A percentile compares a stretch with the other conserved stretches of the same genome.
Conservation (phyloP, 345 rosid genomes). For the Excoecaria agallocha region DNA sequence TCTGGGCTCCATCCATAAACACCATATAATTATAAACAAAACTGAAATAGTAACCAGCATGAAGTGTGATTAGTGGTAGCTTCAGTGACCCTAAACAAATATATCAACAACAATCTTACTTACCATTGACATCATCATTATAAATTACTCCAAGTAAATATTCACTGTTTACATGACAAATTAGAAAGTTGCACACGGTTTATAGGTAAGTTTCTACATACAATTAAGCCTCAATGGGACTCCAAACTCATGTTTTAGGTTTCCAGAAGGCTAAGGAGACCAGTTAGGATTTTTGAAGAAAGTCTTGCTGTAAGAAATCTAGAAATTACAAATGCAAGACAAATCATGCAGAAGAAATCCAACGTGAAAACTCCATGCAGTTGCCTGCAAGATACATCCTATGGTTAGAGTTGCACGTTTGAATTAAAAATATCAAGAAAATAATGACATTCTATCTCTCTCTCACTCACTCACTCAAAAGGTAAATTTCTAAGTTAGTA, state of each 20-base stretch:
- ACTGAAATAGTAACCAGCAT: background rate
- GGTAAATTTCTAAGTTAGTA: background rate
- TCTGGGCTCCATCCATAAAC: slow-evolving; percentile 45
- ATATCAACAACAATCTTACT: no score
- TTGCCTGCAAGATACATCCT: background rate
- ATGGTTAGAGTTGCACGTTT: background rate
- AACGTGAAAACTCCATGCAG: background rate
- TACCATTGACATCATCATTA: background rate
- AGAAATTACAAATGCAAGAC: background rate
- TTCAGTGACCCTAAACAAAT: background rate
- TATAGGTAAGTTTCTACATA: background rate
- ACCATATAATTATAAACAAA: slow-evolving; percentile 11
- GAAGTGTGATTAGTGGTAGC: background rate
- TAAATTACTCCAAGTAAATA: background rate
- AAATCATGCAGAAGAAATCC: background rate
- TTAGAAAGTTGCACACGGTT: background rate
- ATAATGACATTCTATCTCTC: background rate
- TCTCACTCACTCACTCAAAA: no score
- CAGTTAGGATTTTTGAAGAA: background rate
- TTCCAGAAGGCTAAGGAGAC: no score
- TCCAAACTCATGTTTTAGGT: background rate
- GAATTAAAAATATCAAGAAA: background rate
- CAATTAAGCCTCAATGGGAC: background rate
- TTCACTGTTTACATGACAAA: background rate
- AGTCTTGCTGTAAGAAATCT: background rate